Evolutionary conservation across 2,329 filamentous ascomycete genomes (phyloP), one percentile per base, ranked within the genome.

Genomic region (Fusarium cyanostomum): DNA sequence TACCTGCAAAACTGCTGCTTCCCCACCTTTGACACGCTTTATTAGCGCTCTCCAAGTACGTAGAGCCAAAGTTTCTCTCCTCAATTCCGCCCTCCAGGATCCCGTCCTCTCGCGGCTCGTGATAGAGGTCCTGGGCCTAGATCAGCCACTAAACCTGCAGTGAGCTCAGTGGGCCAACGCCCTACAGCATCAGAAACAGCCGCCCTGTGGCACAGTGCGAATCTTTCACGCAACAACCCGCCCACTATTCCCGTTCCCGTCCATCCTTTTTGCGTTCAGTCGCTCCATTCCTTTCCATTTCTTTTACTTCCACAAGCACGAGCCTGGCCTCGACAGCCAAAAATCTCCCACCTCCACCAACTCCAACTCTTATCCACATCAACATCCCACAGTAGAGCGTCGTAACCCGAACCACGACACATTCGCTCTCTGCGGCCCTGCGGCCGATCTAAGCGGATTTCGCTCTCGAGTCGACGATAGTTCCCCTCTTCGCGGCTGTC

Each of bases 171-270:
- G 48, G 39, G 15, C 38, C 37, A 59, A 42, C 28, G 55, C 49
- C 49, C 54, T 58, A 55, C 46, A 57, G 48, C 62, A 37, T 24
- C 61, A 58, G 56, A 59, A 63, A 56, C 50, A 64, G 50, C 52
- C 53, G 52, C 59, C 58, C 52, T 50, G 51, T 9, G 46, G 48
- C 52, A 71, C 68, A 71, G 68, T 71, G 68, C 55, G 68, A 51
- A 44, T 12, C 1, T 42, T n/a, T 11, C 16, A 21, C 30, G 28
- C 50, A 42, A 11, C 28, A 42, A 35, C 49, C 51, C 34, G 33
- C 41, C 52, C 60, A 50, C 64, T 68, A 70, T 70, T 69, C 66
- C 67, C 66, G 69, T 71, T 69, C 67, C 66, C 66, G 62, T 70
- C 66, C 58, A 68, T 63, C 49, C 62, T 67, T 61, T 65, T 69